Percentiles rank a stretch among this genome's conserved stretches.
phyloP scores from a whole-genome alignment of 176 grass and related monocot genomes.

The Otatea glauca region DNA sequence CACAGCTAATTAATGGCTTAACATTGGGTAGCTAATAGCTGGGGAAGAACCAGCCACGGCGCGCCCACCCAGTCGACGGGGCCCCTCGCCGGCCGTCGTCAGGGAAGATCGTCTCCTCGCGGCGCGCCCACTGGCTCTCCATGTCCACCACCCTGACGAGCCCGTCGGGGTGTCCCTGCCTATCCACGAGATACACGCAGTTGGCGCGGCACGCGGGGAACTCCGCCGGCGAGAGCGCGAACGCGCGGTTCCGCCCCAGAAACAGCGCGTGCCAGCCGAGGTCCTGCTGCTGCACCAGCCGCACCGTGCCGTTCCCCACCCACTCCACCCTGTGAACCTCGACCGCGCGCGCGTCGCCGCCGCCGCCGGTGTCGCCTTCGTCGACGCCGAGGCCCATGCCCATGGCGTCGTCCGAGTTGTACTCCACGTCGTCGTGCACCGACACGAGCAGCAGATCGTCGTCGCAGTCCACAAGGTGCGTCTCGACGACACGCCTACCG shows the following conservation, averaged over 20 bases:
- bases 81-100: background rate
- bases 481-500: slow-evolving; percentile 19
- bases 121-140: too few species aligned
- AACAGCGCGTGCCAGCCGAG: slow-evolving; percentile 37
- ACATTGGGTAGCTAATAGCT: background rate
- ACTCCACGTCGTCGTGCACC: slow-evolving; percentile 29
- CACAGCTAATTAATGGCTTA: too few species aligned
- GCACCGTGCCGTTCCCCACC: background rate
- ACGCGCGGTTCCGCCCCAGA: slow-evolving; percentile 48
- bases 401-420: slow-evolving; percentile 40
- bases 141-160: slow-evolving; percentile 46
- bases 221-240: slow-evolving; percentile 45
- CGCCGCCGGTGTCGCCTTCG: background rate
- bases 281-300: slow-evolving; percentile 3
- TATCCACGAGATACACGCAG: slow-evolving; percentile 56
- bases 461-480: slow-evolving; percentile 53
- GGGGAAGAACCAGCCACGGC: slow-evolving; percentile 56
- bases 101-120: slow-evolving; percentile 34
- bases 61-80: slow-evolving; percentile 42
- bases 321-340: slow-evolving; percentile 50
- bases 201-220: slow-evolving; percentile 50
- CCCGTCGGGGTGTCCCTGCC: slow-evolving; percentile 52
- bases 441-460: slow-evolving; percentile 43
- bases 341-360: slow-evolving; percentile 5
- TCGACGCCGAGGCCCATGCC: background rate